Evolutionary conservation across 176 grass and related monocot species (phyloP).

Genomic region (Triticum timopheevii): DNA sequence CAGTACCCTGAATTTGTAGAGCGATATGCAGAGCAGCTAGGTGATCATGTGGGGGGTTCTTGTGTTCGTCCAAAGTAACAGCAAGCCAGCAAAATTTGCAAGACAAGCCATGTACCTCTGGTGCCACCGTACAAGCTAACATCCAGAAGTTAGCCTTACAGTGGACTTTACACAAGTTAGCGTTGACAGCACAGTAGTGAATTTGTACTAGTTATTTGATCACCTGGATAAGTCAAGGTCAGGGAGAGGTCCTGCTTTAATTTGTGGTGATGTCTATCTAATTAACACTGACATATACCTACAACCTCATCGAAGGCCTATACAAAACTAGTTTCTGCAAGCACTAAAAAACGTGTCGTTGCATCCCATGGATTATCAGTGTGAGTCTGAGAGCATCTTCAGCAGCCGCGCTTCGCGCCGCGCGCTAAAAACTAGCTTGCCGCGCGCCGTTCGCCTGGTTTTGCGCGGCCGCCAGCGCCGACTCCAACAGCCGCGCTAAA

Average conservation of each 20-base stretch:
- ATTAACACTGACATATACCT: conserved; percentile 5
- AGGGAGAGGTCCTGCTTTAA: neutral
- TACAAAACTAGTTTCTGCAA: neutral
- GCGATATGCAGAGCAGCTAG: neutral
- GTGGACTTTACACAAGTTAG: neutral
- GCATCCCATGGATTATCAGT: neutral
- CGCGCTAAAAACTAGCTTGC: too few species aligned
- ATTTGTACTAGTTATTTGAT: neutral
- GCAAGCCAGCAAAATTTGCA: neutral
- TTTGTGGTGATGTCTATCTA: neutral
- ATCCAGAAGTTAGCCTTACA: neutral
- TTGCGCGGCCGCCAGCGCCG: too few species aligned
- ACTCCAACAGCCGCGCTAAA: too few species aligned
- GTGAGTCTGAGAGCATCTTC: neutral
- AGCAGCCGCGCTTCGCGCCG: too few species aligned
- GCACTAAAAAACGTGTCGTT: neutral
- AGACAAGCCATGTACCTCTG: neutral
- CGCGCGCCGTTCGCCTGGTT: too few species aligned
- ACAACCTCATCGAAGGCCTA: neutral
- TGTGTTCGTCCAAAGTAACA: conserved; percentile 1
- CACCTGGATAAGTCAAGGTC: neutral
- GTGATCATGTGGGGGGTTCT: neutral
- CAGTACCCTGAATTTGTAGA: neutral
- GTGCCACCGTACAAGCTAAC: neutral
- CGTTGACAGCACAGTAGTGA: neutral